A percentile compares a stretch with the other conserved stretches of the same genome.
These are phyloP conservation scores for Solanum hybrid DNA, from an alignment of 305 asterid species.

Conservation along the genomic window DNA sequence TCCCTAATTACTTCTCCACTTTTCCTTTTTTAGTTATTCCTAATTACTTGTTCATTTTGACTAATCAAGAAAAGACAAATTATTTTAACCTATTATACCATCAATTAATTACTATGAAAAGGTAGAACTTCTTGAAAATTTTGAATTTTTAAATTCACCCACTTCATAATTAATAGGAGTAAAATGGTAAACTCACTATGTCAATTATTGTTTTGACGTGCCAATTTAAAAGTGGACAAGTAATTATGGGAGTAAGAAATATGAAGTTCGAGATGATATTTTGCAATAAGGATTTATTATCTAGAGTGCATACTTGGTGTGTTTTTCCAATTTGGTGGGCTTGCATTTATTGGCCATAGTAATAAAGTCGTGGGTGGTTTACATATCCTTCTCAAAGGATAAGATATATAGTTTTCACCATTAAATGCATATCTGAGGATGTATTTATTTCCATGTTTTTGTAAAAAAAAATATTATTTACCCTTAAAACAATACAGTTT, in stretches of 20 bases:
- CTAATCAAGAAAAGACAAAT: too few species aligned
- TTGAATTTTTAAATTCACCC: too few species aligned
- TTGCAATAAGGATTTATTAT: not conserved
- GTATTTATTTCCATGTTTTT: not conserved
- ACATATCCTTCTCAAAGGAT: not conserved
- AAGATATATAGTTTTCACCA: not conserved
- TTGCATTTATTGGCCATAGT: not conserved
- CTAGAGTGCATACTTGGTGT: not conserved
- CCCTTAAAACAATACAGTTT: not conserved
- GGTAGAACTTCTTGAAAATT: too few species aligned
- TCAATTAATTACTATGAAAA: too few species aligned
- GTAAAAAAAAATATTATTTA: not conserved
- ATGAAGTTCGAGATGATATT: not conserved
- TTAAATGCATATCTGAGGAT: not conserved
- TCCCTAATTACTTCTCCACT: too few species aligned
- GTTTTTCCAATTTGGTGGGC: not conserved
- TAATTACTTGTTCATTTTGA: too few species aligned
- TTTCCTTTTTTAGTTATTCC: too few species aligned
- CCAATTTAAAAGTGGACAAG: too few species aligned
- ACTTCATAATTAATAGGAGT: too few species aligned
- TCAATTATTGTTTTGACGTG: too few species aligned
- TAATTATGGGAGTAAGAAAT: not conserved
- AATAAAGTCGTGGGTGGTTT: not conserved
- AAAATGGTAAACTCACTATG: too few species aligned
- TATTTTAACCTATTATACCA: too few species aligned